These are phyloP conservation scores for Inga leiocalycina DNA, from an alignment of 306 rosid genomes.

Conservation along the genomic window DNA sequence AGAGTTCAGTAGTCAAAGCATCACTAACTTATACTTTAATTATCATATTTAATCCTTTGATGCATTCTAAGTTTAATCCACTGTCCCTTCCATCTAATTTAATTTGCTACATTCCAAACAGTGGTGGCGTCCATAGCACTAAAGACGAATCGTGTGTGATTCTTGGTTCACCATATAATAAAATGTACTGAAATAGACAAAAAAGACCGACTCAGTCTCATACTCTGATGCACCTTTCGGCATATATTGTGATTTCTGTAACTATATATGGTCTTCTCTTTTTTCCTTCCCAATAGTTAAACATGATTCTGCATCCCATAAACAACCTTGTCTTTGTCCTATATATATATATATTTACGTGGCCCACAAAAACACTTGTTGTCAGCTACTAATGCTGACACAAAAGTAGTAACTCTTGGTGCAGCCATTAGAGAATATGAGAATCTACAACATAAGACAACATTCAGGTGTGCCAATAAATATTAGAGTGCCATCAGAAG, in stretches of 20 bases:
- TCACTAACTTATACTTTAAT: not conserved
- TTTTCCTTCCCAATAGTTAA: slow-evolving; percentile 13
- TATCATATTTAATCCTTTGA: not conserved
- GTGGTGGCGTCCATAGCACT: not conserved
- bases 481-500: not conserved
- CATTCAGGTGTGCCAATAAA: not conserved
- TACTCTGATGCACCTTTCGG: not conserved
- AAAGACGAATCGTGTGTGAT: not conserved
- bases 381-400: not conserved
- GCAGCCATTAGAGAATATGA: not conserved
- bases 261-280: not conserved
- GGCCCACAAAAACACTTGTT: not conserved
- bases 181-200: not conserved
- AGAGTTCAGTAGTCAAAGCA: too few relatives aligned
- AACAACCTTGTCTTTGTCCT: slow-evolving; percentile 5
- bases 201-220: not conserved
- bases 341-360: not conserved
- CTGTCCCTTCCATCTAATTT: not conserved
- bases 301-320: slow-evolving; percentile 11
- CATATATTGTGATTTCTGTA: not conserved
- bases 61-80: not conserved
- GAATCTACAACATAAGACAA: not conserved
- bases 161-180: not conserved
- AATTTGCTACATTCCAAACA: not conserved
- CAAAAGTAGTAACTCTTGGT: not conserved